Conservation (phyloP, 2,329 filamentous ascomycete species). For the Drechslerella coelobrocha region DNA sequence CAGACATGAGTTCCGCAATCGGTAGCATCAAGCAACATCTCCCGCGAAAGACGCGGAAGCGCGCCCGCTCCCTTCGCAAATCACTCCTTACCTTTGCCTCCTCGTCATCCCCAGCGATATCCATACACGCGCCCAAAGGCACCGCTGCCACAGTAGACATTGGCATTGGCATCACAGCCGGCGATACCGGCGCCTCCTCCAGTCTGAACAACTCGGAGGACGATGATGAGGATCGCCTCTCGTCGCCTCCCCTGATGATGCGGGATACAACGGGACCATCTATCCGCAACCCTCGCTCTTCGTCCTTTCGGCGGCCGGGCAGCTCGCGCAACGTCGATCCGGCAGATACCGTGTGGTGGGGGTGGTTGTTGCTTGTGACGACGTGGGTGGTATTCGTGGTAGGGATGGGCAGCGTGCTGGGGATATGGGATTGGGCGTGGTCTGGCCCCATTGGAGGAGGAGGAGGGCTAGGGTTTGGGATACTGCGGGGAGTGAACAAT, state of each 20-base stretch:
- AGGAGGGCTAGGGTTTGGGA: no score
- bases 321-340: constrained; percentile 43
- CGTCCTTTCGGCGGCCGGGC: constrained; percentile 34
- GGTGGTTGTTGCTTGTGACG: constrained; percentile 86
- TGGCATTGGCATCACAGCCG: constrained; percentile 7
- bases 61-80: constrained; percentile 45
- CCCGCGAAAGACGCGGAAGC: constrained; percentile 32
- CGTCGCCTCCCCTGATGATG: constrained; percentile 46
- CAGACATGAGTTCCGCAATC: constrained; percentile 32
- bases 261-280: constrained; percentile 36
- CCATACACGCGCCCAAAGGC: constrained; percentile 22
- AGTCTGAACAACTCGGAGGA: constrained; percentile 48
- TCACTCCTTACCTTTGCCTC: constrained; percentile 45
- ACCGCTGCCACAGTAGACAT: not conserved
- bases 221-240: constrained; percentile 24
- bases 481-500: constrained; percentile 30
- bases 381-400: constrained; percentile 97
- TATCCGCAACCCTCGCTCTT: constrained; percentile 5
- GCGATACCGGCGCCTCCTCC: constrained; percentile 32
- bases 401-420: constrained; percentile 94
- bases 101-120: constrained; percentile 20
- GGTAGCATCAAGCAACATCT: constrained; percentile 41
- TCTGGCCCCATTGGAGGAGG: no score
- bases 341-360: constrained; percentile 92
- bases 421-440: constrained; percentile 98